Evolutionary conservation across 106 monocot species (phyloP).

Genomic region (Alisma plantagoaquatica): DNA sequence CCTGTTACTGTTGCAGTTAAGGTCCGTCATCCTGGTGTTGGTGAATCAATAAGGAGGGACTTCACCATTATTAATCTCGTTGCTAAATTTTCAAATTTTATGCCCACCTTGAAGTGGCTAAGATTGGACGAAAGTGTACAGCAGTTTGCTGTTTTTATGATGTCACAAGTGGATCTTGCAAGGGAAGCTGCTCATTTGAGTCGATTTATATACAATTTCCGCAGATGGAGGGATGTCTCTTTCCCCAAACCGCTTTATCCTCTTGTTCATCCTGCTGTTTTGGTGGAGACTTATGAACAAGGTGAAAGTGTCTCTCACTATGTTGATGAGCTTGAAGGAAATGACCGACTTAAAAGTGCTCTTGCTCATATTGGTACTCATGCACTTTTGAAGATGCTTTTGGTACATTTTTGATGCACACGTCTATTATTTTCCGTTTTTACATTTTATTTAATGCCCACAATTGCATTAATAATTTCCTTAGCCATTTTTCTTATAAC

Average conservation of each 20-base stretch:
- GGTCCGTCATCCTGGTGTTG: conserved; percentile 86
- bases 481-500: no score
- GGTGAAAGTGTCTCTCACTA: conserved; percentile 77
- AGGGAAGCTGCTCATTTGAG: conserved; percentile 83
- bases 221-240: conserved; percentile 73
- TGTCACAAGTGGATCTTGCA: conserved; percentile 93
- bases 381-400: conserved; percentile 81
- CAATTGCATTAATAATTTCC: no score
- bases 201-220: conserved; percentile 85
- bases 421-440: no score
- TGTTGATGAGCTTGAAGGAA: conserved; percentile 57
- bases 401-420: conserved; percentile 35
- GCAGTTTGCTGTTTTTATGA: conserved; percentile 91
- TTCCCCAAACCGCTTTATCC: conserved; percentile 90
- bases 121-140: conserved; percentile 87
- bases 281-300: conserved; percentile 85
- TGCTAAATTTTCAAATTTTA: conserved; percentile 54
- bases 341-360: conserved; percentile 42
- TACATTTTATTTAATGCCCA: no score
- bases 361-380: conserved; percentile 82
- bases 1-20: conserved; percentile 69
- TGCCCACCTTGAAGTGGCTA: conserved; percentile 74
- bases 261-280: conserved; percentile 81
- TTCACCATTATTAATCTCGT: conserved; percentile 70
- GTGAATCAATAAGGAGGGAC: conserved; percentile 69